phyloP scores from a whole-genome alignment of 352 stramenopile species.

The Phytophthora pluvialis region DNA sequence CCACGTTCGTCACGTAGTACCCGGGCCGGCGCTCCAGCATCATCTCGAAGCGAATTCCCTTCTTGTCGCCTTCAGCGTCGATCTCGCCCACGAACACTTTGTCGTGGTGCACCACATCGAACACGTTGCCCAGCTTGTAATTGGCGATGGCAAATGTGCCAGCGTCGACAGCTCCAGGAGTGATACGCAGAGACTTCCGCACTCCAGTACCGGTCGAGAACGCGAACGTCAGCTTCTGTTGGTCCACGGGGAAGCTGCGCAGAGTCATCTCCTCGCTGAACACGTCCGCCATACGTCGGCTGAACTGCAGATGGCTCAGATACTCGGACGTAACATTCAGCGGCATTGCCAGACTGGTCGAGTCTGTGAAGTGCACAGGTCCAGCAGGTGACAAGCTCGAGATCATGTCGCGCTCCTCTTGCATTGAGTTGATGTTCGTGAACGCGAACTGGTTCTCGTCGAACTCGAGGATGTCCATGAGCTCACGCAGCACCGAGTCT shows the following conservation, averaged over 20 bases:
- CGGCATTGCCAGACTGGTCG: conserved; percentile 25
- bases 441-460: conserved; percentile 53
- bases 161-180: conserved; percentile 39
- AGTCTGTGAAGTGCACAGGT: conserved; percentile 35
- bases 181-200: conserved; percentile 41
- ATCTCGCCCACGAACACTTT: conserved; percentile 59
- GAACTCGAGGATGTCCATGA: conserved; percentile 51
- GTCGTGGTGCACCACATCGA: conserved; percentile 55
- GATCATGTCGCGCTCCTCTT: conserved; percentile 41
- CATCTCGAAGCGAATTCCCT: conserved; percentile 61
- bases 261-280: conserved; percentile 70
- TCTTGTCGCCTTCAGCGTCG: conserved; percentile 40
- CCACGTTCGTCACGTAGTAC: conserved; percentile 69
- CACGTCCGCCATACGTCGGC: conserved; percentile 42
- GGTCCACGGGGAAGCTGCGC: conserved; percentile 64
- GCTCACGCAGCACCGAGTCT: conserved; percentile 46
- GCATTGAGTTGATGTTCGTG: conserved; percentile 46
- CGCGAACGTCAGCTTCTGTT: conserved; percentile 62
- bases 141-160: conserved; percentile 55
- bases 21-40: conserved; percentile 55
- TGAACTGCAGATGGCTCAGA: conserved; percentile 49
- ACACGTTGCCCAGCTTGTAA: conserved; percentile 65
- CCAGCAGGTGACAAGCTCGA: conserved; percentile 39
- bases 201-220: conserved; percentile 49
- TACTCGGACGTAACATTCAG: conserved; percentile 26